Evolutionary conservation across 768 basidiomycete genomes (phyloP).

Genomic region (Tulasnella sp.): DNA sequence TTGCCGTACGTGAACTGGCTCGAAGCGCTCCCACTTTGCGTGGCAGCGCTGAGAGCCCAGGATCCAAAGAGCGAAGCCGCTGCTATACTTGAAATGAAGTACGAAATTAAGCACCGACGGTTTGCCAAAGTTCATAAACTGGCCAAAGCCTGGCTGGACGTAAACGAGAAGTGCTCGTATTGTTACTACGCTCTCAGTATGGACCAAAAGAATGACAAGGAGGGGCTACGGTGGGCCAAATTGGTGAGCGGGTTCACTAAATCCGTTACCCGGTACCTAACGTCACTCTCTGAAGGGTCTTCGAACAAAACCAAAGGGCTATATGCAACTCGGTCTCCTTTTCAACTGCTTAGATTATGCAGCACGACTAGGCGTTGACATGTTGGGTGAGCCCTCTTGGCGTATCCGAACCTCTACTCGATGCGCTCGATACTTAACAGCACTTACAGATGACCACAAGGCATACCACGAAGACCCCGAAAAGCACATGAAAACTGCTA

Average conservation of each 20-base stretch:
- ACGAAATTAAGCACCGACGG: slow-evolving; percentile 19
- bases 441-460: slow-evolving; percentile 4
- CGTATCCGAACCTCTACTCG: neutral
- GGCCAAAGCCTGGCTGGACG: slow-evolving; percentile 21
- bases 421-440: neutral
- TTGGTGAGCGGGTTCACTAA: neutral
- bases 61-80: slow-evolving; percentile 21
- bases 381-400: neutral
- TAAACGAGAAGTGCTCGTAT: slow-evolving; percentile 9
- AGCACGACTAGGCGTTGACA: neutral
- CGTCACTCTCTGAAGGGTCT: neutral
- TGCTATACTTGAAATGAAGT: slow-evolving; percentile 19
- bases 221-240: slow-evolving; percentile 19
- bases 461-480: neutral
- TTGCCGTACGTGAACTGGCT: slow-evolving; percentile 17
- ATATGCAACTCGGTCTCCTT: slow-evolving; percentile 11
- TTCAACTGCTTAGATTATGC: slow-evolving; percentile 17
- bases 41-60: slow-evolving; percentile 6
- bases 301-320: neutral
- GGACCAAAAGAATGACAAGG: slow-evolving; percentile 17
- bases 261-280: neutral
- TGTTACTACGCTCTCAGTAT: slow-evolving; percentile 22
- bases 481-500: slow-evolving; percentile 18
- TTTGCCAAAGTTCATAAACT: slow-evolving; percentile 4
- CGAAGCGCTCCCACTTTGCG: slow-evolving; percentile 15